Conservation (phyloP, 345 rosid species). For the Salix arbutifolia region DNA sequence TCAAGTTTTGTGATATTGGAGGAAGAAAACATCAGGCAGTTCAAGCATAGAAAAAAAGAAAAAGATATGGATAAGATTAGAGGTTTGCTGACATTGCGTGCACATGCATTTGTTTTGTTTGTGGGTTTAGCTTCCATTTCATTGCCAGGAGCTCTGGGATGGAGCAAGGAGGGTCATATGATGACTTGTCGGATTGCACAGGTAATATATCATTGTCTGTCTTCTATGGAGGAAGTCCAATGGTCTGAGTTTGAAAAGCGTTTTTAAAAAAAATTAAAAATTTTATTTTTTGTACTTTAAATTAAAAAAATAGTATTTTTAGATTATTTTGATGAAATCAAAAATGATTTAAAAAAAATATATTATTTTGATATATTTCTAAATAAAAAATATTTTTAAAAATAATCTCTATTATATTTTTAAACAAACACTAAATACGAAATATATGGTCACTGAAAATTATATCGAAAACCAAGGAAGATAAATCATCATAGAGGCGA, state of each 20-base stretch:
- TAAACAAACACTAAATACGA: too few species aligned
- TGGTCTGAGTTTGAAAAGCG: fast-evolving
- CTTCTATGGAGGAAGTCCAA: too few species aligned
- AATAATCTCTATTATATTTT: fast-evolving
- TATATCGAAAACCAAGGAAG: too few species aligned
- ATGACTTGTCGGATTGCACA: slow-evolving; percentile 86
- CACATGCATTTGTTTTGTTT: slow-evolving; percentile 23
- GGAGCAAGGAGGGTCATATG: slow-evolving; percentile 96
- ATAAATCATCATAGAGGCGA: too few species aligned
- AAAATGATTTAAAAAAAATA: too few species aligned
- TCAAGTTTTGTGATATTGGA: slow-evolving; percentile 4
- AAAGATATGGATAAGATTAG: slow-evolving; percentile 24
- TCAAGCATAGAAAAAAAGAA: background rate
- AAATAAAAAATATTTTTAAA: too few species aligned
- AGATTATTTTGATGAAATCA: too few species aligned
- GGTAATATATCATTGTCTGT: slow-evolving; percentile 33
- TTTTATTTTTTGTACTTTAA: too few species aligned
- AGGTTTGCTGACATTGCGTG: slow-evolving; percentile 14
- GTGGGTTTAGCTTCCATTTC: slow-evolving; percentile 30
- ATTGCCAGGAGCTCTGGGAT: slow-evolving; percentile 42
- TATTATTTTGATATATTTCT: too few species aligned
- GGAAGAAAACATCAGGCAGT: background rate
- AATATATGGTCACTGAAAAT: too few species aligned
- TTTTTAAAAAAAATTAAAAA: too few species aligned
- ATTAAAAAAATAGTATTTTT: too few species aligned